Conservation (phyloP, 805 yeast genomes). For the Myxozyma lipomycoides region DNA sequence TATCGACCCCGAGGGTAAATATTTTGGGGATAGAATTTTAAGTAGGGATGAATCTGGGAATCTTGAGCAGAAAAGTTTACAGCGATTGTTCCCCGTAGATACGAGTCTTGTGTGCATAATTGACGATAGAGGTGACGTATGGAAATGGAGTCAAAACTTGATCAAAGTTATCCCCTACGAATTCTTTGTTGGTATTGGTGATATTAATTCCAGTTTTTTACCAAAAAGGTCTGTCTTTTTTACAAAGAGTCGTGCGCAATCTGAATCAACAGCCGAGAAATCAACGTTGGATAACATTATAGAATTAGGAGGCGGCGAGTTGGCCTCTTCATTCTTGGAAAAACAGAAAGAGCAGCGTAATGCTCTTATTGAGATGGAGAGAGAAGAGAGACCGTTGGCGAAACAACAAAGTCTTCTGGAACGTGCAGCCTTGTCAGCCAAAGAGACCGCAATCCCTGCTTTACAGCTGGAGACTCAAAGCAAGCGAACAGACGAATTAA, state of each 20-base stretch:
- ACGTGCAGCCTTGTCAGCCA: no score
- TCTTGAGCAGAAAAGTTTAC: constrained; percentile 79
- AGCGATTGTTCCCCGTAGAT: constrained; percentile 88
- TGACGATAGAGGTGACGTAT: constrained; percentile 97
- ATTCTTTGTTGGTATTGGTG: constrained; percentile 96
- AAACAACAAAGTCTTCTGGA: constrained; percentile 73
- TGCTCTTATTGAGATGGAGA: constrained; percentile 72
- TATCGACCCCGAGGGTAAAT: constrained; percentile 82
- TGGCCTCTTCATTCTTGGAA: constrained; percentile 46
- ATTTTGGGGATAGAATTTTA: constrained; percentile 86
- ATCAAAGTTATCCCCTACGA: constrained; percentile 93
- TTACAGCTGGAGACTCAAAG: no score
- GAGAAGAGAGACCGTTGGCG: constrained; percentile 78
- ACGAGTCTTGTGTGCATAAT: constrained; percentile 94
- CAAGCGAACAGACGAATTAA: no score
- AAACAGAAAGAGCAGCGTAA: constrained; percentile 62
- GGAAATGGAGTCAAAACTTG: constrained; percentile 94
- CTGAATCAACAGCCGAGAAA: neutral
- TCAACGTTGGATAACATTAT: constrained; percentile 25
- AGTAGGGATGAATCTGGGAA: constrained; percentile 95
- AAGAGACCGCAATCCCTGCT: neutral
- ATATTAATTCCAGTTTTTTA: constrained; percentile 85
- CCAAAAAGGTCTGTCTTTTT: constrained; percentile 56
- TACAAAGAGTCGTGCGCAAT: constrained; percentile 9
- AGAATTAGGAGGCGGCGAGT: constrained; percentile 42